Base-by-base conservation (phyloP, 129 eudicot species). In the Lactuca sativa region DNA sequence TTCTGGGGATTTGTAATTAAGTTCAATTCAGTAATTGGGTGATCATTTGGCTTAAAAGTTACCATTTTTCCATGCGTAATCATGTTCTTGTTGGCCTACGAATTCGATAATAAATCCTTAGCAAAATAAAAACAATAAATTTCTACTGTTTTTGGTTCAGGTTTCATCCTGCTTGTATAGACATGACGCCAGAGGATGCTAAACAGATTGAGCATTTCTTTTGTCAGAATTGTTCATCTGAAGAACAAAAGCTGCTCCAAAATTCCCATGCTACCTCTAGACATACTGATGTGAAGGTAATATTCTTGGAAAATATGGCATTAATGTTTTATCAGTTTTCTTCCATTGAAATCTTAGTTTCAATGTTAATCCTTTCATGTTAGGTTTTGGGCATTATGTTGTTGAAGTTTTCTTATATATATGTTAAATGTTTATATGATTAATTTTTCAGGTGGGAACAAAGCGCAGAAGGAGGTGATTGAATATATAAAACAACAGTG, bases 131-230 rank as follows among this genome's bases (percentile, higher is more conserved):
- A 66, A 48, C 33, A 56, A 17, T 56, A 38, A 14, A 64, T 33
- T 11, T 37, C 17, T 2, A 31, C 34, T 47, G 61, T 79, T 79
- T 74, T 53, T 78, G 73, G 54, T 72, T 62, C 80, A 93, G 98
- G 98, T 93, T 89, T 71, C 98, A 93, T 82, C 98, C 98, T 54
- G 74, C 85, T 72, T 93, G 98, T 82, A 86, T 93, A 70, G 95
- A 83, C 40, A 85, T 93, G 95, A 76, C 80, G 30, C 80, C 83
- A 6, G 98, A 93, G 77, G 96, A 89, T 57, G 98, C 98, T 17
- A 73, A 85, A 74, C 77, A 72, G 57, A 53, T 89, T 13, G 96
- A 93, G 63, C 95, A 86, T 81, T 92, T 92, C 85, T 84, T 78
- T 73, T 92, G 98, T 70, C 80, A 79, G 67, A 79, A 53, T 49